Base-by-base conservation (phyloP, 345 rosid species). In the Mallotus nudiflorus region DNA sequence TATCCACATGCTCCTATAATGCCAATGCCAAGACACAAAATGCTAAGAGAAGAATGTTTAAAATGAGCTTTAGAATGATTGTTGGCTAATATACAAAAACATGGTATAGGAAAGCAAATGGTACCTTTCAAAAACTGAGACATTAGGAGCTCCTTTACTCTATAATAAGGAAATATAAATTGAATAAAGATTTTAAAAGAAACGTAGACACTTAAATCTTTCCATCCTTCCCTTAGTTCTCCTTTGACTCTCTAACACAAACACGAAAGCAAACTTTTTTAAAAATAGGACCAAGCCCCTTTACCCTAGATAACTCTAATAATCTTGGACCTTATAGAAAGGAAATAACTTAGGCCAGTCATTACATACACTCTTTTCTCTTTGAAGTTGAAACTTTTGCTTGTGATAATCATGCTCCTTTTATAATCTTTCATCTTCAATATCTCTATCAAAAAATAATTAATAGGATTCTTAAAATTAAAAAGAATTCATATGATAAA, bases 371-470 rank as follows among this genome's bases (percentile, higher is more conserved):
- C 72, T 81, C 65, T 67, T 81, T 62, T 76, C 75, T 59, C 44
- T 70, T 53, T 66, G 74, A 74, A 80, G 59, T 9, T 70, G 84
- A 61, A 70, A 62, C 28, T 52, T 81, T 68, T 29, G 77, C 42
- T 58, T 33, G 48, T 42, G 51, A 40, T 66, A 73, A 69, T 79
- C 82, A 75, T 70, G 73, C 62, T 72, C 64, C 46, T 29, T 66
- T 39, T 61, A 80, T 50, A 65, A 73, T 19, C 9, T 16, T 29
- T 55, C 71, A 67, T 81, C 87, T 69, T 69, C 78, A 53, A 53
- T 81, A 86, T 84, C 87, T 61, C 96, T 90, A 89, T 65, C 83
- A 83, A 69, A 66, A 85, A 82, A 72, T 64, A 83, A 71, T 67
- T 67, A 66, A 66, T 66, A 75, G 37, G 56, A 78, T 63, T 71